These are phyloP conservation scores for Fusarium chlamydosporum DNA, from an alignment of 2,329 filamentous ascomycete species.

Conservation along the genomic window DNA sequence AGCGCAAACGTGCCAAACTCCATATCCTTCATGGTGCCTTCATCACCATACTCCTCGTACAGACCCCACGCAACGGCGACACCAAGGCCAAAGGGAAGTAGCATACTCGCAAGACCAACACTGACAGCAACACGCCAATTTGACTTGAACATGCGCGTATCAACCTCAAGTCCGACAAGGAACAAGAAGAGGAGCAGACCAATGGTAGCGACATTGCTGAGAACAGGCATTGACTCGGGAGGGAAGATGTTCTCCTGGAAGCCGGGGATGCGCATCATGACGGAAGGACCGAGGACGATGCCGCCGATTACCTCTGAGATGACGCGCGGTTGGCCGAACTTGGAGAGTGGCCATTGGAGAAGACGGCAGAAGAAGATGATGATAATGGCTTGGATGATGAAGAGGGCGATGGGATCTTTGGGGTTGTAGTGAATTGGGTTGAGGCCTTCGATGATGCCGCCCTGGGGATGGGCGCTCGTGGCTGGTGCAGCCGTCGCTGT, in stretches of 20 bases:
- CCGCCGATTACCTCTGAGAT: conserved; percentile 90
- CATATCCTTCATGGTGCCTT: conserved; percentile 59
- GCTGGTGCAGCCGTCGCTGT: conserved; percentile 46
- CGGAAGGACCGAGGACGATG: conserved; percentile 86
- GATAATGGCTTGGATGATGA: conserved; percentile 57
- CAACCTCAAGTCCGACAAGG: conserved; percentile 88
- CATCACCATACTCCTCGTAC: conserved; percentile 77
- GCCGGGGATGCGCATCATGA: conserved; percentile 87
- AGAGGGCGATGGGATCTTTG: conserved; percentile 75
- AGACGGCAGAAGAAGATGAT: conserved; percentile 64
- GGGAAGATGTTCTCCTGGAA: conserved; percentile 86
- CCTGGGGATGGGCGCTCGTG: conserved; percentile 59
- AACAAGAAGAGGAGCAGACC: conserved; percentile 89
- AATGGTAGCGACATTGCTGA: conserved; percentile 84
- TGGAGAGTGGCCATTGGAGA: conserved; percentile 81
- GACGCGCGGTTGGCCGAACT: conserved; percentile 83
- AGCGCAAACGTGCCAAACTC: conserved; percentile 69
- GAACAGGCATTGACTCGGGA: conserved; percentile 76
- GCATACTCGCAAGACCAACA: conserved; percentile 84
- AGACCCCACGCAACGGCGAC: conserved; percentile 85
- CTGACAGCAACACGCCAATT: conserved; percentile 86
- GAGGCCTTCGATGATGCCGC: conserved; percentile 78
- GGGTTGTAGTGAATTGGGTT: conserved; percentile 78
- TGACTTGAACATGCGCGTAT: conserved; percentile 79
- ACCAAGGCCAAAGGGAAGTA: conserved; percentile 85